Base-by-base conservation (phyloP, 1,139 yeast species). In the Saccharomyces pastorianus region DNA sequence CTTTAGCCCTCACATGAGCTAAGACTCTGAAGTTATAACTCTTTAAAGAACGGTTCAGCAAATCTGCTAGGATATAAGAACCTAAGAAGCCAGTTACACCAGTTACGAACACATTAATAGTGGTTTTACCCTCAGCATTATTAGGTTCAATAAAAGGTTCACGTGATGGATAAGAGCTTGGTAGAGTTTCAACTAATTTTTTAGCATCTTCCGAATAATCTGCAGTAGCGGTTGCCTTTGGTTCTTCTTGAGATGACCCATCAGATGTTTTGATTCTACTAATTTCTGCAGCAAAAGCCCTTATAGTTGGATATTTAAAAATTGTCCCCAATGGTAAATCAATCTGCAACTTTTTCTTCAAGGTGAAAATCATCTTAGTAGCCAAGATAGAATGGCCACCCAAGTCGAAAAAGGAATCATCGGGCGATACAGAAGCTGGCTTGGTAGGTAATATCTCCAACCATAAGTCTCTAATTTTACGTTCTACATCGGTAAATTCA, bases 321-420 rank as follows among this genome's bases (percentile, higher is more conserved):
- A 95, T 86, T 11, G 87, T 82, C 1, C 96, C 96, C 60, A 93
- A 76, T 34, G 99, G 98, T 53, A 93, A 76, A 58, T 89, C 96
- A 47, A 90, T 80, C 51, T 82, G 79, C 57, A 91, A 75, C 62
- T 79, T 80, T 74, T 87, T 86, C 70, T 97, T 82, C 61, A 93
- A 80, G 63, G 88, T 93, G 65, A 93, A 93, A 60, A 93, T 93
- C 97, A 95, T 90, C 70, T 96, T 81, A 0, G 99, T 95, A 9
- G 98, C 99, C 61, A 93, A 76, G 63, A 95, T 91, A 0, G 98
- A 91, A 71, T 95, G 99, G 4, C 99, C 99, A 56, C 99, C 99
- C 56, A 95, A 76, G 67, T 95, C 99, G 66, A 95, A 95, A 80
- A 95, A 95, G 2, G 96, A 88, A 68, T 95, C 99, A 3, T 80